Base-by-base conservation (phyloP, 2,329 filamentous ascomycete species). In the Arthrobotrys sinensis region DNA sequence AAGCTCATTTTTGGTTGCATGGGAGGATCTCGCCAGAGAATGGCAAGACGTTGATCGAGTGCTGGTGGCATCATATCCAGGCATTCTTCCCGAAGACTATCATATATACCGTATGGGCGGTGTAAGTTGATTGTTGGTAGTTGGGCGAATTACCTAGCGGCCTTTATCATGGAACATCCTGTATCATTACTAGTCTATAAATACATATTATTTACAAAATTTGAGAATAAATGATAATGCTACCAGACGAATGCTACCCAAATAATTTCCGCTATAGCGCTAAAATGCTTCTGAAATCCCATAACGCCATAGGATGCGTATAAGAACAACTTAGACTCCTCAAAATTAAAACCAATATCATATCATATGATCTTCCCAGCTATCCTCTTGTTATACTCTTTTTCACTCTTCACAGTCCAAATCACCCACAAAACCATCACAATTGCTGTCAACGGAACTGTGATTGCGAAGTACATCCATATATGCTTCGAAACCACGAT, bases 1-100 rank as follows among this genome's bases (percentile, higher is more conserved):
- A 1, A 76, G 71, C n/a, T 48, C 64, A 4, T 76, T 69, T 48
- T 24, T 76, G n/a, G 64, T 69, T 40, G 48, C 64, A 14, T 76
- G 72, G 72, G 43, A 50, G 4, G 72, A 76, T 16, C 72, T 76
- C 28, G 36, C 14, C 19, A 60, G 21, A 19, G 64, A 70, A 36
- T 76, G 64, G 64, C 64, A 76, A 36, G 72, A 69, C 21, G 72
- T 76, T 32, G 64, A 76, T 70, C 45, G 57, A 43, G 72, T 55
- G 1, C 46, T 76, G 1, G 72, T 76, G 19, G 55, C 64, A 21
- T 53, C 64, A 3, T 76, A 76, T 19, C 72, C 72, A 0, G 36
- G 34, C 8, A 76, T 69, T 36, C 65, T 76, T 7, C 72, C 72
- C n/a, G 57, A 65, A 16, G 65, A 65, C 3, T 76, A 70, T 38